Evolutionary conservation across 169 alveolate genomes (phyloP).

Genomic region (Plasmodium chabaudi): DNA sequence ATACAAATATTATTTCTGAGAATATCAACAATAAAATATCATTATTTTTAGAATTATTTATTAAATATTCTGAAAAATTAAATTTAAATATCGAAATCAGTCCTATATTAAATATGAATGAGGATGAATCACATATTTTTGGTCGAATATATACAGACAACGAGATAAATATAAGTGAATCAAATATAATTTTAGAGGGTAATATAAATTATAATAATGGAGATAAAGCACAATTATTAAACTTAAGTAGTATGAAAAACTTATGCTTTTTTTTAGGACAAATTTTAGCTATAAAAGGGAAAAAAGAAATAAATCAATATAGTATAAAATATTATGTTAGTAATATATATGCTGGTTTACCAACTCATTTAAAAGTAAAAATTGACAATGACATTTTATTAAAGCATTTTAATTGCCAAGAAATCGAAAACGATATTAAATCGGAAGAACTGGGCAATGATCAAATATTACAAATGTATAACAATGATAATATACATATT

Average conservation of each 20-base stretch:
- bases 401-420: conserved; percentile 69
- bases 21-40: conserved; percentile 61
- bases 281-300: conserved; percentile 75
- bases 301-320: conserved; percentile 73
- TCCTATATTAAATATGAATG: conserved; percentile 71
- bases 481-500: conserved; percentile 73
- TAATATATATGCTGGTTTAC: conserved; percentile 71
- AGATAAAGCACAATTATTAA: conserved; percentile 73
- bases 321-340: conserved; percentile 72
- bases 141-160: conserved; percentile 73
- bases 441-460: conserved; percentile 16
- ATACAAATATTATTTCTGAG: conserved; percentile 55
- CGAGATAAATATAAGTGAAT: conserved; percentile 72
- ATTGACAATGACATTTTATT: conserved; percentile 43
- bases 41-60: conserved; percentile 57
- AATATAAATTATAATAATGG: conserved; percentile 53
- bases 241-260: conserved; percentile 52
- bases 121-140: conserved; percentile 63
- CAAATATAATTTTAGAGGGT: conserved; percentile 73
- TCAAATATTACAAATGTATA: conserved; percentile 49
- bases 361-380: conserved; percentile 63
- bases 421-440: conserved; percentile 67
- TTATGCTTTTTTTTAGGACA: conserved; percentile 73
- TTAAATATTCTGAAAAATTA: conserved; percentile 43
- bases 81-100: conserved; percentile 66